Base-by-base conservation (phyloP, 2,329 filamentous ascomycete species). In the Colletotrichum sidae region DNA sequence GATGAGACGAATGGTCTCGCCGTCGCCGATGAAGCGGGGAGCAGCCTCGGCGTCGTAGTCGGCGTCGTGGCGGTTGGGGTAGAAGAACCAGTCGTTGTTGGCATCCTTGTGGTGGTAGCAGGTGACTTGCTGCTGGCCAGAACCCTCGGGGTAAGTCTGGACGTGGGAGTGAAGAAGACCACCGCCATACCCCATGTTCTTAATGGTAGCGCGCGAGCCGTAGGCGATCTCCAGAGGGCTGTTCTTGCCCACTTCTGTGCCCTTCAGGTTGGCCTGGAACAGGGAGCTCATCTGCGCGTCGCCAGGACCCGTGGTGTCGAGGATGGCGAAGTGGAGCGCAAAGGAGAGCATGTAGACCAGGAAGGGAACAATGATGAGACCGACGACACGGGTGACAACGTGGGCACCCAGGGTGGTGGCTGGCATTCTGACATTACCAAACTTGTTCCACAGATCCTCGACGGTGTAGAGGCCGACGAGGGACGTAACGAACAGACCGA, bases 211-310 rank as follows among this genome's bases (percentile, higher is more conserved):
- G 65, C 92, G 89, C 41, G 96, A 99, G 34, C 96, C 96, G 69
- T 92, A 84, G 6, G 94, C 95, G 69, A 99, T 85, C 76, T 99
- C 96, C 13, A 99, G 86, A 25, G 96, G 96, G 74, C 94, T 97
- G 77, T 97, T 92, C 78, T 93, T 94, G 74, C 95, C 95, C 68
- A 99, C 95, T 69, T 96, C 92, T 10, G 95, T 98, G 34, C 96
- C 96, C 72, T 89, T 90, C 42, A 99, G 86, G 76, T 99, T 99
- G 52, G 96, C 96, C 78, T 99, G 96, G 87, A 99, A 99, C 55
- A 99, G 88, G 34, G 96, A 99, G 82, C 94, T 97, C 96, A 99
- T 99, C 80, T 99, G 96, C n/a, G 96, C 96, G 82, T 99, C 96
- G 59, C 96, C 96, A 8, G 96, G 96, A 17, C 96, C 96, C 72